A percentile compares a stretch with the other conserved stretches of the same genome.
phyloP scores from a whole-genome alignment of 495 filamentous ascomycete genomes.

The Aspergillus baeticus region DNA sequence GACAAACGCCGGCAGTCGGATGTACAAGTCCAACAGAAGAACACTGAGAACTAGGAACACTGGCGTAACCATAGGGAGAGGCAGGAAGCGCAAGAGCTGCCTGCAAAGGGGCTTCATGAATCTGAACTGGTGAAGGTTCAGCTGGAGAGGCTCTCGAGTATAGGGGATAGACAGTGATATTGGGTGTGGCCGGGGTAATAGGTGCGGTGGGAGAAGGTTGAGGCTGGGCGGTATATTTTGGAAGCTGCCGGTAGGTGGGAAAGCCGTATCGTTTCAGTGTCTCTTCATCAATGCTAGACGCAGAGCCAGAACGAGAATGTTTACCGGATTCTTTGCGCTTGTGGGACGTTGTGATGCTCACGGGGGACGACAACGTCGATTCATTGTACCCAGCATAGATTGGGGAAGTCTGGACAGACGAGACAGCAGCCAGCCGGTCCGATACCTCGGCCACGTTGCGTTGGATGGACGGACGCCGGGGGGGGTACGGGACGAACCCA shows the following conservation, averaged over 20 bases:
- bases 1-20: conserved; percentile 27
- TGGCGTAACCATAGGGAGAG: conserved; percentile 45
- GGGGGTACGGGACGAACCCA: conserved; percentile 43
- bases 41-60: conserved; percentile 38
- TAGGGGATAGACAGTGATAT: conserved; percentile 41
- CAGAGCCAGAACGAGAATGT: conserved; percentile 63
- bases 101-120: conserved; percentile 29
- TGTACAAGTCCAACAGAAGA: conserved; percentile 50
- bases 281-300: conserved; percentile 65
- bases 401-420: conserved; percentile 48
- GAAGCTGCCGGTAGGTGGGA: conserved; percentile 77
- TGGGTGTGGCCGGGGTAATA: conserved; percentile 43
- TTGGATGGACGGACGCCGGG: conserved; percentile 36
- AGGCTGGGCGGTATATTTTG: conserved; percentile 57
- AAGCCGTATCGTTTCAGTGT: conserved; percentile 69
- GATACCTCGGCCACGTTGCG: conserved; percentile 67
- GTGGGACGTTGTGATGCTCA: conserved; percentile 54
- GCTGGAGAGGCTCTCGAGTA: conserved; percentile 23
- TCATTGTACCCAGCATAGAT: conserved; percentile 32
- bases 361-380: conserved; percentile 59
- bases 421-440: conserved; percentile 54
- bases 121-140: conserved; percentile 18
- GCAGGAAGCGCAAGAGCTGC: conserved; percentile 37
- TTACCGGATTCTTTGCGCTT: conserved; percentile 44
- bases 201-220: conserved; percentile 48